Base-by-base conservation (phyloP, 169 alveolate species). In the Plasmodium falciparum region DNA sequence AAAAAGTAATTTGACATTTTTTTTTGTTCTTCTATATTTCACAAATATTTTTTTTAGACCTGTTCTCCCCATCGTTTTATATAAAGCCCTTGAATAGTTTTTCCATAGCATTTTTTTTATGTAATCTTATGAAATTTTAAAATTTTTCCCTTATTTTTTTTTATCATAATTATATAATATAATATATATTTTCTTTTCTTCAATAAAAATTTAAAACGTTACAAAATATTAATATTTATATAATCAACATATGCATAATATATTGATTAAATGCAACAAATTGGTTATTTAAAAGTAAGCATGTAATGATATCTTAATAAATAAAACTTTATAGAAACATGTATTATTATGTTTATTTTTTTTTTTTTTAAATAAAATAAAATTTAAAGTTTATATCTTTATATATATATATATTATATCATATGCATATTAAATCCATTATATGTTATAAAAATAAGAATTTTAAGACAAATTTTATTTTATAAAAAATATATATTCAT, bases 101-200 rank as follows among this genome's bases (percentile, higher is more conserved):
- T 76, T 58, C 89, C 89, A 76, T 69, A 50, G 76, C 89, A 65
- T 76, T 76, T 59, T 76, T 67, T 43, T 74, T n/a, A 49, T 65
- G 71, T 65, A 49, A 54, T 65, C 45, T 17, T 63, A 65, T 49
- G 67, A 65, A 76, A 47, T 65, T 65, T 65, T 39, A 39, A 39
- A 20, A 20, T 61, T 29, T 76, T 65, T 11, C 70, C 56, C 50
- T 43, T 26, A 65, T 29, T 20, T 65, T 39, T 39, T 39, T 26
- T 43, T 65, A 76, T 59, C 89, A 76, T 76, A 76, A 76, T 76
- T 50, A 50, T 65, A 24, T 54, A 24, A 50, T 65, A 24, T 54
- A 24, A 12, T 67, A 65, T 76, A 47, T 63, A 74, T 39, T 39
- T 39, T 39, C 9, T 39, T 39, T 39, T 39, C 47, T 39, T 39